Evolutionary conservation across 768 basidiomycete species (phyloP).

Genomic region (Pleurotus djamor): DNA sequence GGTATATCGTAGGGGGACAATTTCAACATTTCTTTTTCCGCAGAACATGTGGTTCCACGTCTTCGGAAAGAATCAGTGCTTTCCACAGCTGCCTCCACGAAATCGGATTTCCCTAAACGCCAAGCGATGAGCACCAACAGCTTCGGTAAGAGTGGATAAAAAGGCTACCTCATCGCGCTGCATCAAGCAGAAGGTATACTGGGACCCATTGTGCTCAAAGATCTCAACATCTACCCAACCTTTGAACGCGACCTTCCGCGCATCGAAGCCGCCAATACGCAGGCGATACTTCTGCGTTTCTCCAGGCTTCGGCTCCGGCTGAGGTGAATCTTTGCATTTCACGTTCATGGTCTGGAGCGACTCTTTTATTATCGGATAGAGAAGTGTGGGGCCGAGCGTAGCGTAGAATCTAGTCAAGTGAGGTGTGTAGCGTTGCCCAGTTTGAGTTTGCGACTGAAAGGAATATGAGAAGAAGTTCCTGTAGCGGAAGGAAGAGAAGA

Average conservation of each 20-base stretch:
- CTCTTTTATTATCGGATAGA: constrained; percentile 54
- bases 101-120: constrained; percentile 65
- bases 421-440: constrained; percentile 68
- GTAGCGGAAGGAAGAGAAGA: background rate
- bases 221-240: constrained; percentile 75
- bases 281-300: constrained; percentile 23
- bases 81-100: constrained; percentile 82
- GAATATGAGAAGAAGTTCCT: background rate
- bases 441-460: constrained; percentile 77
- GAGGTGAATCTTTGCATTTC: constrained; percentile 42
- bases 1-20: too few species aligned
- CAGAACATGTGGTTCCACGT: constrained; percentile 58
- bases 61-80: constrained; percentile 45
- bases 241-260: constrained; percentile 60
- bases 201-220: constrained; percentile 44
- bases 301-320: constrained; percentile 10
- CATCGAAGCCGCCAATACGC: constrained; percentile 70
- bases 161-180: constrained; percentile 59
- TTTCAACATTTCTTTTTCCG: constrained; percentile 23
- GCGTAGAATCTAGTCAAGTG: constrained; percentile 84
- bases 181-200: constrained; percentile 72
- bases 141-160: background rate
- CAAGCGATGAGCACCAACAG: constrained; percentile 2
- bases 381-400: constrained; percentile 45
- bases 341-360: constrained; percentile 47